A percentile compares a stretch with the other conserved stretches of the same genome.
Evolutionary conservation across 305 asterid genomes (phyloP).

Genomic region (Fraxinus sp.): DNA sequence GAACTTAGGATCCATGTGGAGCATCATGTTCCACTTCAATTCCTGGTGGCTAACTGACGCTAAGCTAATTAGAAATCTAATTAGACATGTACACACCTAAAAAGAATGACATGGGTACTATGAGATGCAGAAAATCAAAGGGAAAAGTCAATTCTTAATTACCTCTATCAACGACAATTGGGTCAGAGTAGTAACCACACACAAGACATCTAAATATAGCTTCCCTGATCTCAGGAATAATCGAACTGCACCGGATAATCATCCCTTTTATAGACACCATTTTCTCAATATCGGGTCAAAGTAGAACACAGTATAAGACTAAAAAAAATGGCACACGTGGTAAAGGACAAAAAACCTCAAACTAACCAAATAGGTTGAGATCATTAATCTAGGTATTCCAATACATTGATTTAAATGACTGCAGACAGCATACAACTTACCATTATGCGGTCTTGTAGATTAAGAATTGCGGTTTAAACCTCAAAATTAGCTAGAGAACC

Average conservation of each 20-base stretch:
- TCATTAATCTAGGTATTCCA: conserved; percentile 13
- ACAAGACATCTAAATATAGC: conserved; percentile 92
- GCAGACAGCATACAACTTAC: conserved; percentile 33
- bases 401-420: not conserved
- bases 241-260: conserved; percentile 90
- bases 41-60: too few species aligned
- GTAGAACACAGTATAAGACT: not conserved
- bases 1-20: not conserved
- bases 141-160: conserved; percentile 12
- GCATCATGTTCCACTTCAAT: not conserved
- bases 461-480: conserved; percentile 75
- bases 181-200: conserved; percentile 90
- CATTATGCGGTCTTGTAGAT: conserved; percentile 80
- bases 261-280: conserved; percentile 93
- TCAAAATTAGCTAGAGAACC: conserved; percentile 88
- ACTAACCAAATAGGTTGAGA: conserved; percentile 91
- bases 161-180: conserved; percentile 90
- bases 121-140: not conserved
- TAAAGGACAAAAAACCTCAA: not conserved
- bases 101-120: not conserved
- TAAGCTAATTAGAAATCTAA: conserved; percentile 16
- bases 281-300: conserved; percentile 78
- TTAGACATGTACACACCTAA: not conserved
- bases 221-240: conserved; percentile 91
- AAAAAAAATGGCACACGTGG: not conserved